These are phyloP conservation scores for Herpetospermum pedunculosum DNA, from an alignment of 306 rosid genomes.

Conservation along the genomic window DNA sequence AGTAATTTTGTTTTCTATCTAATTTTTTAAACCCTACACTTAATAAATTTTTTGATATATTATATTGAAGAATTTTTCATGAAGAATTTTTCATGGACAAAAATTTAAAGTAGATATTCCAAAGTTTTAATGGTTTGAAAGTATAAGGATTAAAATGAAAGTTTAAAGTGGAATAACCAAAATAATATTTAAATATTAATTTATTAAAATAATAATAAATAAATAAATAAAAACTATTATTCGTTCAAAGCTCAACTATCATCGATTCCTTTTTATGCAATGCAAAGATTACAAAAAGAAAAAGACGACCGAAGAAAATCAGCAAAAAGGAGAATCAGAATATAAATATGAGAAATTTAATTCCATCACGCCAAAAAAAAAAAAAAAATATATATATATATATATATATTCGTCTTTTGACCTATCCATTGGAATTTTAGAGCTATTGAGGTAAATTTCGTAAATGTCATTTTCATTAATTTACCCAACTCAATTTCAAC, in stretches of 20 bases:
- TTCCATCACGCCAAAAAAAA: neutral
- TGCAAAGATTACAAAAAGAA: neutral
- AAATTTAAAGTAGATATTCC: too few species aligned
- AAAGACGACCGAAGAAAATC: neutral
- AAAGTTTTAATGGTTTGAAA: too few species aligned
- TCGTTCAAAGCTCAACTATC: neutral
- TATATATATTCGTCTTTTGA: neutral
- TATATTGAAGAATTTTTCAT: too few species aligned
- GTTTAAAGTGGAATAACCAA: too few species aligned
- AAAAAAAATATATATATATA: neutral
- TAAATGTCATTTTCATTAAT: neutral
- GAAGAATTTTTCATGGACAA: too few species aligned
- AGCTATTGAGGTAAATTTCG: neutral
- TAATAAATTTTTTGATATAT: too few species aligned
- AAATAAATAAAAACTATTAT: neutral
- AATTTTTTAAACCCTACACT: too few species aligned
- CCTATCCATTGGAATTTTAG: neutral
- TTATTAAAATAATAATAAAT: neutral
- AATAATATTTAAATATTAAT: too few species aligned
- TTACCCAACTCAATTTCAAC: neutral
- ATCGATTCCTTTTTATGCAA: neutral
- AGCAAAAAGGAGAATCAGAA: neutral
- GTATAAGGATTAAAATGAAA: too few species aligned
- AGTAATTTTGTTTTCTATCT: too few species aligned
- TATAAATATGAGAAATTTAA: slow-evolving; percentile 3